Conservation (phyloP, 805 yeast species). For the Wickerhamiella lipophila region DNA sequence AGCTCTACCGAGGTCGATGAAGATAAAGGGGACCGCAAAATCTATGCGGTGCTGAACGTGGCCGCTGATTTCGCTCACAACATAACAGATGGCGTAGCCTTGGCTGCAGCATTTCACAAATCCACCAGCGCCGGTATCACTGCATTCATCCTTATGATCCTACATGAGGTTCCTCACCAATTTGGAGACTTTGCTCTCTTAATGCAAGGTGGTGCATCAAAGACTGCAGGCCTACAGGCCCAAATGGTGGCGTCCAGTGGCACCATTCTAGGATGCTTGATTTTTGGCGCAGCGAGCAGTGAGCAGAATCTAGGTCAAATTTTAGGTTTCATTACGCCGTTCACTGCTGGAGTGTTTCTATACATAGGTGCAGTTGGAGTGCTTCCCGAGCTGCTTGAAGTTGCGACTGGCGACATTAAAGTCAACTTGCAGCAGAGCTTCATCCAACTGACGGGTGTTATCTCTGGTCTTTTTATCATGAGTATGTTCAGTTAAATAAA, state of each 20-base stretch:
- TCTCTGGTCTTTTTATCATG: slow-evolving; percentile 2
- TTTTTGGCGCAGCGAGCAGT: slow-evolving; percentile 29
- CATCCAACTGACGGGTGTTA: slow-evolving; percentile 6
- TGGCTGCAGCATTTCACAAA: slow-evolving; percentile 56
- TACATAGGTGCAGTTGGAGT: slow-evolving; percentile 64
- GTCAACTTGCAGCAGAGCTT: slow-evolving; percentile 1
- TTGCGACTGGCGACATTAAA: background rate
- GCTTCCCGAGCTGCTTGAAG: slow-evolving; percentile 55
- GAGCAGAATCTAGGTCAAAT: slow-evolving; percentile 41
- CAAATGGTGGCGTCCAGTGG: slow-evolving; percentile 56
- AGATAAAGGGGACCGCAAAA: slow-evolving; percentile 21
- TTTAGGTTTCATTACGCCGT: slow-evolving; percentile 48
- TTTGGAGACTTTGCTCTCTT: slow-evolving; percentile 68
- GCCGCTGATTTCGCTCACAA: slow-evolving; percentile 64
- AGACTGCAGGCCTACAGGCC: slow-evolving; percentile 51
- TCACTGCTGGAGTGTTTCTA: slow-evolving; percentile 65
- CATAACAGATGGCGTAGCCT: slow-evolving; percentile 64
- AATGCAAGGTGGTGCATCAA: slow-evolving; percentile 55
- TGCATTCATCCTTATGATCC: slow-evolving; percentile 55
- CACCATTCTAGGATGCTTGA: slow-evolving; percentile 47
- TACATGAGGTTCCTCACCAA: slow-evolving; percentile 74
- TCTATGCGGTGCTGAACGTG: slow-evolving; percentile 45
- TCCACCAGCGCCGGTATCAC: slow-evolving; percentile 50
- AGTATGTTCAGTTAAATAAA: background rate
- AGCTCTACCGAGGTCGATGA: background rate